Evolutionary conservation across 2,329 filamentous ascomycete genomes (phyloP).

Genomic region (Penicillium sp.): DNA sequence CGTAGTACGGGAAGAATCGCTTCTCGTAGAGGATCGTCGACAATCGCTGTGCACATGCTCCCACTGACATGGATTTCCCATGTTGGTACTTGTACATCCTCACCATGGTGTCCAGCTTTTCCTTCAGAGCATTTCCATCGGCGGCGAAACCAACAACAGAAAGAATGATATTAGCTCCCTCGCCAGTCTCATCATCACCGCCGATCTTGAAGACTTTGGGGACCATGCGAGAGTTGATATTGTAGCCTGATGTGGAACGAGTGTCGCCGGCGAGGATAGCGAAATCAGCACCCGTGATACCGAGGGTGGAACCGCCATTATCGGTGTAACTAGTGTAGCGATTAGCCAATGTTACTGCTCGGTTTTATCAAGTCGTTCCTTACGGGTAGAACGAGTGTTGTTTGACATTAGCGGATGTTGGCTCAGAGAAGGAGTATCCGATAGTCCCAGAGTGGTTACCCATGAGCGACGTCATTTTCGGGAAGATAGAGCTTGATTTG

Average conservation of each 20-base stretch:
- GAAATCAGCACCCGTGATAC: slow-evolving; percentile 91
- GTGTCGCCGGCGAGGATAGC: slow-evolving; percentile 97
- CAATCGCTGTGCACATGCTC: slow-evolving; percentile 89
- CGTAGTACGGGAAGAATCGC: slow-evolving; percentile 99
- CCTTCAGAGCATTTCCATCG: slow-evolving; percentile 88
- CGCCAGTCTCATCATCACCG: slow-evolving; percentile 79
- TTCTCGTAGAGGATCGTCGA: slow-evolving; percentile 96
- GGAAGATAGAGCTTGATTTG: neutral
- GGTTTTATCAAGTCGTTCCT: slow-evolving; percentile 30
- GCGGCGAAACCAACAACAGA: slow-evolving; percentile 95
- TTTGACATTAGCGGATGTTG: slow-evolving; percentile 49
- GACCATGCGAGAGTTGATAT: slow-evolving; percentile 93
- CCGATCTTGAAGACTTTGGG: slow-evolving; percentile 98
- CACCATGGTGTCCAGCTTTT: slow-evolving; percentile 88
- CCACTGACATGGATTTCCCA: slow-evolving; percentile 91
- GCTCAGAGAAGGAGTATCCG: slow-evolving; percentile 59
- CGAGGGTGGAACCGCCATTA: slow-evolving; percentile 94
- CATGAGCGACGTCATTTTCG: slow-evolving; percentile 55
- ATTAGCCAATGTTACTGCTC: slow-evolving; percentile 11
- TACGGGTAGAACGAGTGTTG: slow-evolving; percentile 91
- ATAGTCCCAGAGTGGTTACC: slow-evolving; percentile 50
- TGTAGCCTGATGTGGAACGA: slow-evolving; percentile 92
- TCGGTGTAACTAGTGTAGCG: slow-evolving; percentile 70
- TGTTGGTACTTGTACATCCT: slow-evolving; percentile 99
- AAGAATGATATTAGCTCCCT: slow-evolving; percentile 80